Evolutionary conservation across 2,329 filamentous ascomycete species (phyloP).

Genomic region (Colletotrichum tropicicola): DNA sequence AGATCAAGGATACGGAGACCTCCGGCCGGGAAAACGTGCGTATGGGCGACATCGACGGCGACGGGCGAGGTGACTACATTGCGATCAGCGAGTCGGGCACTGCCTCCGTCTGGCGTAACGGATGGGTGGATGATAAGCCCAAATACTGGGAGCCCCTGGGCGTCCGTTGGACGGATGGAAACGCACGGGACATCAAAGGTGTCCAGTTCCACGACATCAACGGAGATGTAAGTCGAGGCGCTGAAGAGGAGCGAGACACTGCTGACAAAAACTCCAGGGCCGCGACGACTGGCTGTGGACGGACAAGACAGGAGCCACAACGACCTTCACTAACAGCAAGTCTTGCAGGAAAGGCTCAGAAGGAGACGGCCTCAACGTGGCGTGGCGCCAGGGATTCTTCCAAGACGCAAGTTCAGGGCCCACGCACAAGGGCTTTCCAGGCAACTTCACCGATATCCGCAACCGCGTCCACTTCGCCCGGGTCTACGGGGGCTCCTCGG

Average conservation of each 20-base stretch:
- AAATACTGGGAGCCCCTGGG: slow-evolving; percentile 45
- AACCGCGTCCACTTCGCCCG: too few species aligned
- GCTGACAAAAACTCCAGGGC: neutral
- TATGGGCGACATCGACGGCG: slow-evolving; percentile 37
- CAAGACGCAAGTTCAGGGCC: slow-evolving; percentile 16
- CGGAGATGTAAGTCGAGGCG: slow-evolving; percentile 30
- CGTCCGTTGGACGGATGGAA: slow-evolving; percentile 30
- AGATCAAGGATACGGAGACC: neutral
- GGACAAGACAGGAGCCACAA: slow-evolving; percentile 28
- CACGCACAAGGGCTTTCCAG: slow-evolving; percentile 26
- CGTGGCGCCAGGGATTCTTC: slow-evolving; percentile 33
- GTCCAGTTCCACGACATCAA: slow-evolving; percentile 36
- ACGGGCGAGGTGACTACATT: slow-evolving; percentile 46
- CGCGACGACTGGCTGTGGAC: slow-evolving; percentile 38
- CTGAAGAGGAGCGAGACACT: too few species aligned
- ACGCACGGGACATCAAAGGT: slow-evolving; percentile 32
- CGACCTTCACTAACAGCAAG: slow-evolving; percentile 34
- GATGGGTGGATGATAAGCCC: slow-evolving; percentile 37
- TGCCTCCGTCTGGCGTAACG: slow-evolving; percentile 43
- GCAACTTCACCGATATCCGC: neutral
- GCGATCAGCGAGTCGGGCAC: slow-evolving; percentile 35
- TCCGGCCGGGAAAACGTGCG: neutral
- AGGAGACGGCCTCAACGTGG: slow-evolving; percentile 33
- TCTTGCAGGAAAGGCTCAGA: slow-evolving; percentile 29
- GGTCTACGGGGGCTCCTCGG: too few species aligned